Percentiles rank a stretch among this genome's conserved stretches.
Conservation (phyloP, 306 rosid species). For the Lathyrus tuberosus region DNA sequence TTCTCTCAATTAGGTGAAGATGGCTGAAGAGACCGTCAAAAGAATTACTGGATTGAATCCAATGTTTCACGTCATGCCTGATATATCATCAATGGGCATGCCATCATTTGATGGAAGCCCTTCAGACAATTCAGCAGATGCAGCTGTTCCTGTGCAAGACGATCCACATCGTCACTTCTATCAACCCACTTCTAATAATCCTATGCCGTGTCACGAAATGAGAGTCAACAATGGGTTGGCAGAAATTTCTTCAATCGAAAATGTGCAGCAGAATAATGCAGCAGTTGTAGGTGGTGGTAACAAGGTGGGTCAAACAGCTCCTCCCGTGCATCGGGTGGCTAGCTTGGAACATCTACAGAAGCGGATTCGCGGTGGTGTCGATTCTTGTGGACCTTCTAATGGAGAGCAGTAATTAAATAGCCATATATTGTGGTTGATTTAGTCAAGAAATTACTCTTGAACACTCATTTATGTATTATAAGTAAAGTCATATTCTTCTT, state of each 20-base stretch:
- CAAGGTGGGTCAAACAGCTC: conserved; percentile 61
- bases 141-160: conserved; percentile 76
- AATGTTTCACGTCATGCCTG: conserved; percentile 61
- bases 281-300: conserved; percentile 47
- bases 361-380: conserved; percentile 64
- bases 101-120: conserved; percentile 70
- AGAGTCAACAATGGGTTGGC: conserved; percentile 51
- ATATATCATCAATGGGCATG: conserved; percentile 61
- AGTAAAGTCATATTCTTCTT: conserved; percentile 44
- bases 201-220: conserved; percentile 47
- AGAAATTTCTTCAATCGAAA: conserved; percentile 59
- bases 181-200: conserved; percentile 52
- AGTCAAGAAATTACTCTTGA: conserved; percentile 32
- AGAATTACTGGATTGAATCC: conserved; percentile 74
- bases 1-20: conserved; percentile 67
- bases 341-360: conserved; percentile 98
- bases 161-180: conserved; percentile 55
- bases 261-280: conserved; percentile 52
- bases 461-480: conserved; percentile 41
- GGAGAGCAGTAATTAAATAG: conserved; percentile 53
- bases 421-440: conserved; percentile 33
- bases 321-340: conserved; percentile 84
- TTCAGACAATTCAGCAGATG: conserved; percentile 74
- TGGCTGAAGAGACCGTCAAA: conserved; percentile 90
- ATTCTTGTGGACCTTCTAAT: conserved; percentile 48